Evolutionary conservation across 2,329 filamentous ascomycete genomes (phyloP), one percentile per base, ranked within the genome.

Genomic region (Zymoseptoria brevis): DNA sequence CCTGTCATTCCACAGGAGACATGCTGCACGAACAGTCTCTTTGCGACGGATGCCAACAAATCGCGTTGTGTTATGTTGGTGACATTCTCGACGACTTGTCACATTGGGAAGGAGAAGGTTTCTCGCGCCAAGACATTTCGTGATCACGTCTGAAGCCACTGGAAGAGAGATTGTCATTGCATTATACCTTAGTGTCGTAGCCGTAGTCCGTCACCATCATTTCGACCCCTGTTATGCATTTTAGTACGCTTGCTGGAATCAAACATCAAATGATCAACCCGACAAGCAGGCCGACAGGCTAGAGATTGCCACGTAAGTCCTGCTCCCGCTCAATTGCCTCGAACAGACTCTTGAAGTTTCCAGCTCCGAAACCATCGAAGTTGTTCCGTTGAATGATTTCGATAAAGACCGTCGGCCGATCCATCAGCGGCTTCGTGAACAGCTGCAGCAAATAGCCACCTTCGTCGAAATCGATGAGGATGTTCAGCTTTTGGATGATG

Each of bases 311-410:
- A 58, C 92, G 81, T 74, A 88, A 80, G 52, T 85, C 90, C 80
- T 96, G 93, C 75, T 96, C 92, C 55, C 92, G 80, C 81, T 96
- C 93, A 73, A 96, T 95, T 2, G 93, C 92, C 80, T 96, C 92
- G 69, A 96, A 96, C 68, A 96, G 71, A 62, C 87, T 91, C 83
- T 91, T 96, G 79, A 96, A 96, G 75, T 96, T 97, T 1, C 93
- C 93, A 0, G 92, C 93, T 3, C 93, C 92, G 68, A 96, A 96
- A 0, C 93, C 93, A 30, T 88, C 86, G 73, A 96, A 96, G 64
- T 90, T 86, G 68, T 95, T 87, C 59, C 92, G 80, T 79, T 96
- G 91, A 68, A 96, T 96, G 68, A 96, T 96, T 82, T 96, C 93
- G 64, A 96, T 85, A 72, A 96, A 96, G 26, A 96, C 92, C 3